These are phyloP conservation scores for Hibiscus trionum DNA, from an alignment of 345 rosid species.

Conservation along the genomic window DNA sequence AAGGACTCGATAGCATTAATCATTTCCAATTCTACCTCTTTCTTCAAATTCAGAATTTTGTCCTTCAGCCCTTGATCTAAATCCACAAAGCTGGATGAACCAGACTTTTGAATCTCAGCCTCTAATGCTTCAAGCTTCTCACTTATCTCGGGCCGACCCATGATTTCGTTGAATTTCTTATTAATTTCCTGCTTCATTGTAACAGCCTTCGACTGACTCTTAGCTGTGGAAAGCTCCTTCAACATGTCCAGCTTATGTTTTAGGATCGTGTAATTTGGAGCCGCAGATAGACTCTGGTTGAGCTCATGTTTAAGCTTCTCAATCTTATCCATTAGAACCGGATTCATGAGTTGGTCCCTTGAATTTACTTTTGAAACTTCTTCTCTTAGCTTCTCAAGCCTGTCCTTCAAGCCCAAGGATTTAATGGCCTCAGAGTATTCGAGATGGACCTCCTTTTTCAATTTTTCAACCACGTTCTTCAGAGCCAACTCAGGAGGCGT, in stretches of 20 bases:
- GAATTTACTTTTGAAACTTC: constrained; percentile 47
- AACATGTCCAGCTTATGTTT: constrained; percentile 65
- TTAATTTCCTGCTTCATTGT: constrained; percentile 41
- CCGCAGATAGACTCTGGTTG: constrained; percentile 34
- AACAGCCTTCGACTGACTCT: constrained; percentile 32
- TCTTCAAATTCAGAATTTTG: constrained; percentile 36
- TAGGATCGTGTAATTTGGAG: constrained; percentile 59
- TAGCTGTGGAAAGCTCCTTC: constrained; percentile 53
- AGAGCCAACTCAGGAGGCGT: constrained; percentile 44
- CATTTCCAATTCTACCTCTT: constrained; percentile 52
- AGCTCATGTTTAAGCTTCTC: constrained; percentile 62
- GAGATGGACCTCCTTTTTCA: constrained; percentile 56
- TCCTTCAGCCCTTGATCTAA: constrained; percentile 48
- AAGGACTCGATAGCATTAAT: constrained; percentile 40
- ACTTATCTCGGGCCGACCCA: constrained; percentile 46
- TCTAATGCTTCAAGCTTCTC: constrained; percentile 54
- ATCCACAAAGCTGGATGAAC: constrained; percentile 46
- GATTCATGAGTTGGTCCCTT: constrained; percentile 50
- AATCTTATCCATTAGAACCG: constrained; percentile 47
- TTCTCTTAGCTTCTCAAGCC: constrained; percentile 34
- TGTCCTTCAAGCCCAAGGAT: constrained; percentile 52
- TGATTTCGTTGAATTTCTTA: constrained; percentile 50
- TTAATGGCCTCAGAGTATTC: constrained; percentile 63
- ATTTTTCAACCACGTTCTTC: constrained; percentile 54
- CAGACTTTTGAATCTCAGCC: constrained; percentile 41